Percentiles rank a stretch among this genome's conserved stretches.
Evolutionary conservation across 2,329 filamentous ascomycete genomes (phyloP).

Genomic region (Xenoacremonium recifei): DNA sequence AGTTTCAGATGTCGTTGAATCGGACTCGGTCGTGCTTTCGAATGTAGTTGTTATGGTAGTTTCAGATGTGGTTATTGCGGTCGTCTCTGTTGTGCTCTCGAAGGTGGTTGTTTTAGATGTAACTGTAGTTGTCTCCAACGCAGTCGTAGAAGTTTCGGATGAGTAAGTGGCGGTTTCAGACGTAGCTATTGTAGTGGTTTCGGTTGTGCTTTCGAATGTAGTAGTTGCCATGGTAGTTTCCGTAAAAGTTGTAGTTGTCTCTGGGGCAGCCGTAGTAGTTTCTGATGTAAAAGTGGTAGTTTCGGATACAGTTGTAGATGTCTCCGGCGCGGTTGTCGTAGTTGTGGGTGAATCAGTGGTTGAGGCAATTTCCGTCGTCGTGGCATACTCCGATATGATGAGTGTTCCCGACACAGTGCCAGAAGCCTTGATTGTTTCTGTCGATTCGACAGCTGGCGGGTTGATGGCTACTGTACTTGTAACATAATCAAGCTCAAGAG

Average conservation of each 20-base stretch:
- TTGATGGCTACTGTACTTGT: slow-evolving; percentile 4
- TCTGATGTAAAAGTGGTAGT: background rate
- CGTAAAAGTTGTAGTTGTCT: background rate
- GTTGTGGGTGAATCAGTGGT: background rate
- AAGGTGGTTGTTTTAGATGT: background rate
- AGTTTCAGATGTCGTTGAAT: background rate
- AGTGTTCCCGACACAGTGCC: slow-evolving; percentile 16
- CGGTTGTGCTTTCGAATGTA: background rate
- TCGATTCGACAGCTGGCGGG: slow-evolving; percentile 1
- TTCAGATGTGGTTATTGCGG: background rate
- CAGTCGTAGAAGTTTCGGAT: background rate
- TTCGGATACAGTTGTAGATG: background rate
- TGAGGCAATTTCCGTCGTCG: background rate
- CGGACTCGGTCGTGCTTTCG: background rate
- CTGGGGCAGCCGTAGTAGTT: background rate
- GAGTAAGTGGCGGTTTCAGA: slow-evolving; percentile 1
- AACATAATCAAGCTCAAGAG: slow-evolving; percentile 8
- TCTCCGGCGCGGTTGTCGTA: background rate
- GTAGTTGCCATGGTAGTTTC: too few species aligned
- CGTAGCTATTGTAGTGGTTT: background rate
- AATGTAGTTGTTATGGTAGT: background rate
- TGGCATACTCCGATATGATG: slow-evolving; percentile 1
- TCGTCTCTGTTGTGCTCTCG: too few species aligned
- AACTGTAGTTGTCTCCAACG: background rate
- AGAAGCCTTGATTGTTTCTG: slow-evolving; percentile 10